Conservation (phyloP, 768 basidiomycete genomes). For the Leccinum variicolor region DNA sequence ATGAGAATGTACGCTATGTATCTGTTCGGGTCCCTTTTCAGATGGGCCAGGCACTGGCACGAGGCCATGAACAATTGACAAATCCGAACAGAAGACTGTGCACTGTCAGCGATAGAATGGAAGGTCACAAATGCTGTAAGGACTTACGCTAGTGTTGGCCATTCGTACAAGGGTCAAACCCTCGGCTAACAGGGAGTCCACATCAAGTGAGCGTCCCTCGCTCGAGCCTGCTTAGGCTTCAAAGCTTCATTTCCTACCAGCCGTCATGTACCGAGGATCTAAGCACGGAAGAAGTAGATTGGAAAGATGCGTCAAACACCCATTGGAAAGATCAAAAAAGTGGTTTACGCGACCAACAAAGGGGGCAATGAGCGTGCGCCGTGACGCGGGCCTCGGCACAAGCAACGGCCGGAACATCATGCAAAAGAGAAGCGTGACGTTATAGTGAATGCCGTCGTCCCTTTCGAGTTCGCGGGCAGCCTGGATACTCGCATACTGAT, state of each 20-base stretch:
- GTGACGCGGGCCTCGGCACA: conserved; percentile 98
- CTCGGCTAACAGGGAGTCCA: too few relatives aligned
- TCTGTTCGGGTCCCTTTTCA: not conserved
- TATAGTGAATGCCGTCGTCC: conserved; percentile 95
- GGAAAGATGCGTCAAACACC: conserved; percentile 2
- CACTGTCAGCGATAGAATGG: not conserved
- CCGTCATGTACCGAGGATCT: conserved; percentile 67
- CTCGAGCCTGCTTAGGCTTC: too few relatives aligned
- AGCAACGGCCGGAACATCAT: conserved; percentile 93
- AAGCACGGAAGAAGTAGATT: conserved; percentile 10
- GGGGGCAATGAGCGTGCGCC: conserved; percentile 97
- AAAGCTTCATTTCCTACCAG: too few relatives aligned
- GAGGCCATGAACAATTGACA: not conserved
- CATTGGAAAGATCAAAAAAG: conserved; percentile 6
- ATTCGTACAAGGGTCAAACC: too few relatives aligned
- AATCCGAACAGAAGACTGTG: not conserved
- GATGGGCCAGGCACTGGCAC: not conserved
- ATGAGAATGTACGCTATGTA: not conserved
- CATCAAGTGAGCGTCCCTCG: too few relatives aligned
- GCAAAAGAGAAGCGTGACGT: conserved; percentile 97
- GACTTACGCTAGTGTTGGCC: too few relatives aligned
- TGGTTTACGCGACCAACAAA: conserved; percentile 91
- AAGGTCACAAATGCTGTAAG: not conserved
- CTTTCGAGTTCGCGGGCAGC: conserved; percentile 94
- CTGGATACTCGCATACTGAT: conserved; percentile 99